Conservation (phyloP, 164 flowering plant species). For the grape (Vitis vinifera) region ASM3070453v1 NC_081806.1:17629001-17629500, state of each 20-base stretch:
- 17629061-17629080: slow-evolving; percentile 40
- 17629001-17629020: slow-evolving; percentile 43
- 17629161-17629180: slow-evolving; percentile 34
- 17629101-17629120: slow-evolving; percentile 33
- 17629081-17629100: slow-evolving; percentile 37
- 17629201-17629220: slow-evolving; percentile 21
- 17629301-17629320: no score
- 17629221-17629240: no score
- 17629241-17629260: no score
- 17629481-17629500: no score
- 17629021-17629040: slow-evolving; percentile 47
- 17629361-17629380: neutral
- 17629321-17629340: neutral
- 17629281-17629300: no score
- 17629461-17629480: no score
- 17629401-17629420: no score
- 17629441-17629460: no score
- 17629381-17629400: neutral
- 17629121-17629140: slow-evolving; percentile 44
- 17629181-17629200: slow-evolving; percentile 41
- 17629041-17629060: slow-evolving; percentile 42
- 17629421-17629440: no score
- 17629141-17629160: slow-evolving; percentile 36
- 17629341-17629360: neutral
- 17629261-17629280: no score